Base-by-base conservation (phyloP, 1,284 basidiomycete species). In the Microbotryomycetes sp. region DNA sequence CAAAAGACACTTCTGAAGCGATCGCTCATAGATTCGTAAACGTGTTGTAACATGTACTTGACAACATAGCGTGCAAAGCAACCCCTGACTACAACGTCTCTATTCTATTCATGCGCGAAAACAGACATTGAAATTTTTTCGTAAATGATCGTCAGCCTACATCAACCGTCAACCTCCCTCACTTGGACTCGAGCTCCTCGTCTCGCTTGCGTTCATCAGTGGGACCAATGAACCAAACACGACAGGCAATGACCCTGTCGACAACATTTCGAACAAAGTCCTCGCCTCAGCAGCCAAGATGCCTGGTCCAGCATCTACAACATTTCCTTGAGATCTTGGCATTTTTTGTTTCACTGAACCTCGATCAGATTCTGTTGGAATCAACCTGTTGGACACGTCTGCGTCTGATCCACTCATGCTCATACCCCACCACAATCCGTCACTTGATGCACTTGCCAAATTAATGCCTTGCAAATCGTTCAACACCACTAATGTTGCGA, bases 401-500 rank as follows among this genome's bases (percentile, higher is more conserved):
- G 42, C 63, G 14, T 57, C 59, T 19, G 50, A 56, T 6, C 59
- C 65, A 14, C 50, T 54, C 60, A 64, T 63, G 22, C 48, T 45
- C 14, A 65, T 6, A 1, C 65, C 65, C 52, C 53, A 67, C 67
- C 65, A 69, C n/a, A 59, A 61, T 23, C 51, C 23, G 12, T 62
- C 58, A 22, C 48, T 50, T n/a, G 54, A 30, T 65, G 83, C 80
- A 5, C 82, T 80, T 3, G 81, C 81, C 72, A 88, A 86, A 71
- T 88, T 86, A 54, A 83, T 80, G 72, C 91, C 88, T 66, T 81
- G 81, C 4, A 81, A 83, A 63, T 88, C 89, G 73, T 92, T 90
- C 58, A 97, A 78, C 51, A 92, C 78, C 71, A 89, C 89, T 77
- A 96, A 80, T 0, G 86, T 84, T 77, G 96, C 91, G 50, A 91